Base-by-base conservation (phyloP, 345 rosid genomes). In the Pugionium dolabratum region DNA sequence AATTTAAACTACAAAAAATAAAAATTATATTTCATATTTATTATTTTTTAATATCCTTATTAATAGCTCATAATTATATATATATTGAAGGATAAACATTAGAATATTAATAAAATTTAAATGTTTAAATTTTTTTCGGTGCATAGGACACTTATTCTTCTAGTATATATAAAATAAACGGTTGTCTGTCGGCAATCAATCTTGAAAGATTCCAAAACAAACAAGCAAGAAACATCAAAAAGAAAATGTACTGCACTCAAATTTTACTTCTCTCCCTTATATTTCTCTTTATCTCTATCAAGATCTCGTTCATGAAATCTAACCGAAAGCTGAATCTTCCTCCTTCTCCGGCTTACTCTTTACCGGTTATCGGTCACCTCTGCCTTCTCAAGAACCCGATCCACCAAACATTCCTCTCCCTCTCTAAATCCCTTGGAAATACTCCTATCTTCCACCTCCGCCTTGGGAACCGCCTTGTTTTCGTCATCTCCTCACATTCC, bases 371-470 rank as follows among this genome's bases (percentile, higher is more conserved):
- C 35, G 78, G 78, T 0, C 78, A 74, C 48, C 73, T 74, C 36
- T 53, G 55, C 40, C 73, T 62, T 48, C 64, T 74, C 41, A 74
- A 74, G 33, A 51, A 26, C 2, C 78, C 78, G 0, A 1, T 74
- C 29, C 64, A 67, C 30, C 28, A 39, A 26, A 74, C 73, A 5
- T 4, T 67, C 52, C 57, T 36, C 7, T 50, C 55, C 9, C 26
- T 74, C 63, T 67, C 73, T 1, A 50, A 66, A 10, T 64, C 71
- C 2, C 75, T 81, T 0, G 84, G 83, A 7, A 34, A 65, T 0
- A 10, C 76, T 50, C 86, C 83, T 0, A 55, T 83, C 76, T 56
- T 75, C 49, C 76, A 77, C 68, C 88, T 86, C 59, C 75, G 46
- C 8, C 64, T 86, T 3, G 88, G 86, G 10, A 59, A 73, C 54